These are phyloP conservation scores for Yamadazyma sp. DNA, from an alignment of 805 yeast species.

Conservation along the genomic window DNA sequence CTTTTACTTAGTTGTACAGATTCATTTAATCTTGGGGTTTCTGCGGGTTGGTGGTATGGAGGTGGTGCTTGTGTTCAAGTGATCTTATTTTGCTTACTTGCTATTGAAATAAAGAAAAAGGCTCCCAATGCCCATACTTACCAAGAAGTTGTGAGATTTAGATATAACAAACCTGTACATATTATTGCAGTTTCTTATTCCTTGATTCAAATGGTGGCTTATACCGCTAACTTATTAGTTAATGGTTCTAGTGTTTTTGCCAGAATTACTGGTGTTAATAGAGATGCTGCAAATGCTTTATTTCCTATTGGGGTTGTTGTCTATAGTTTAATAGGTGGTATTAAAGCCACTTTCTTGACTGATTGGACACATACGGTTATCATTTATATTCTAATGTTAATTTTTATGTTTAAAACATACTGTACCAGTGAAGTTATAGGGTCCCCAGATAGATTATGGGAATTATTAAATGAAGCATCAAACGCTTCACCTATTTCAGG, in stretches of 20 bases:
- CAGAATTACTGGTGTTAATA: slow-evolving; percentile 42
- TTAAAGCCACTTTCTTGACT: slow-evolving; percentile 77
- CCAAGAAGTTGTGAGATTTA: slow-evolving; percentile 31
- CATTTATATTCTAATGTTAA: slow-evolving; percentile 36
- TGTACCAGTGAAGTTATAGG: slow-evolving; percentile 35
- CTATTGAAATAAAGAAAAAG: slow-evolving; percentile 36
- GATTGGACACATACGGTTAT: slow-evolving; percentile 66
- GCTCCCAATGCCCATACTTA: slow-evolving; percentile 43
- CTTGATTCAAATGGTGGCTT: slow-evolving; percentile 35
- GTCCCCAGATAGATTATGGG: slow-evolving; percentile 43
- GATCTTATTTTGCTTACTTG: slow-evolving; percentile 32
- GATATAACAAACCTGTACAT: slow-evolving; percentile 31
- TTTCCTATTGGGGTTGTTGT: slow-evolving; percentile 61
- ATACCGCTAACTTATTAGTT: slow-evolving; percentile 27
- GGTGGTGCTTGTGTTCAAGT: slow-evolving; percentile 39
- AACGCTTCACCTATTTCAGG: slow-evolving; percentile 10
- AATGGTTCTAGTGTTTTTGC: slow-evolving; percentile 44
- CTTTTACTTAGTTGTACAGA: slow-evolving; percentile 18
- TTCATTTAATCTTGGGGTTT: slow-evolving; percentile 21
- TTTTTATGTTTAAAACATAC: slow-evolving; percentile 21
- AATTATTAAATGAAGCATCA: slow-evolving; percentile 32
- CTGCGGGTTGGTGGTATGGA: slow-evolving; percentile 32
- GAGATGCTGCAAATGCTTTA: slow-evolving; percentile 43
- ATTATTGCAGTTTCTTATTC: slow-evolving; percentile 25
- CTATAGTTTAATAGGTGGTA: slow-evolving; percentile 78